Evolutionary conservation across 2,329 filamentous ascomycete species (phyloP).

Genomic region (Tolypocladium album): DNA sequence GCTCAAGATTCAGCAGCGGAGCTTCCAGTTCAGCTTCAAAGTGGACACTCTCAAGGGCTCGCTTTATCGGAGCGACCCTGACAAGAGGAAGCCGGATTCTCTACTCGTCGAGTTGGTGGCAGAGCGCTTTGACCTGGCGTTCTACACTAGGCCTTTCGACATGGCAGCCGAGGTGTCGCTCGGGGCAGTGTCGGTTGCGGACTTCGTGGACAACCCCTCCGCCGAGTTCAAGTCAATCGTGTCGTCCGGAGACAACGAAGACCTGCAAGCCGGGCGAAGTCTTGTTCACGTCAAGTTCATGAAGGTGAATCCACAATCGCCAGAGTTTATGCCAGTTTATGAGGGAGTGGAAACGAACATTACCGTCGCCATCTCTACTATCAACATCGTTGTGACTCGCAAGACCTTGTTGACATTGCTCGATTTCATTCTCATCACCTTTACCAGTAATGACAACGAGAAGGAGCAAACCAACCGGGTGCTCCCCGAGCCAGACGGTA

Average conservation of each 20-base stretch:
- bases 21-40: slow-evolving; percentile 93
- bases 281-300: slow-evolving; percentile 83
- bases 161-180: slow-evolving; percentile 89
- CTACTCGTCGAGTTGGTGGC: slow-evolving; percentile 86
- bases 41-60: slow-evolving; percentile 92
- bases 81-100: slow-evolving; percentile 63
- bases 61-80: slow-evolving; percentile 75
- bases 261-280: slow-evolving; percentile 66
- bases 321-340: slow-evolving; percentile 85
- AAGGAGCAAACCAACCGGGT: slow-evolving; percentile 23
- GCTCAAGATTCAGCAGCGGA: slow-evolving; percentile 72
- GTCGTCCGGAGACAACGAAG: slow-evolving; percentile 66
- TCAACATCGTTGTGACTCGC: slow-evolving; percentile 89
- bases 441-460: slow-evolving; percentile 52
- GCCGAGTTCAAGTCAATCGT: slow-evolving; percentile 95
- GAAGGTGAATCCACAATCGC: slow-evolving; percentile 80
- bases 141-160: slow-evolving; percentile 81
- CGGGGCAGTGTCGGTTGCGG: slow-evolving; percentile 78
- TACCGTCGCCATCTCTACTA: slow-evolving; percentile 83
- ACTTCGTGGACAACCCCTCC: slow-evolving; percentile 82
- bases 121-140: slow-evolving; percentile 76
- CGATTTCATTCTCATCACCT: slow-evolving; percentile 90
- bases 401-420: slow-evolving; percentile 85
- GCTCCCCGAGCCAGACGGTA: slow-evolving; percentile 19
- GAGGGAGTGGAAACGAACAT: slow-evolving; percentile 92